phyloP scores from a whole-genome alignment of 1,139 yeast genomes.

The Pichia sp. region DNA sequence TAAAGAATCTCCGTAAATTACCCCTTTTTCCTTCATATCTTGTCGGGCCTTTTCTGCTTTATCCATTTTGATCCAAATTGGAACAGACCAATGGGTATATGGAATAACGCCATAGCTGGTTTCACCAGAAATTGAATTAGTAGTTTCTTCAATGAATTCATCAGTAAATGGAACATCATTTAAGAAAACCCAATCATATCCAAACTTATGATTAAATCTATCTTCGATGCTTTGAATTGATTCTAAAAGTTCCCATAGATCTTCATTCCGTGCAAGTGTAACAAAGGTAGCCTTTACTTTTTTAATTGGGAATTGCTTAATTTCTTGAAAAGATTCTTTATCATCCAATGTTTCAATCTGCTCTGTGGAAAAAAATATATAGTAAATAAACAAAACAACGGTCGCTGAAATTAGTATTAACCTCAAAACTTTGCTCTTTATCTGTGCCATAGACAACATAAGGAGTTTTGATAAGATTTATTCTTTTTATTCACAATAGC shows the following conservation, averaged over 20 bases:
- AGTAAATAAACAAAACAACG: background rate
- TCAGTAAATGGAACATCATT: constrained; percentile 47
- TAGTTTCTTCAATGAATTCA: constrained; percentile 35
- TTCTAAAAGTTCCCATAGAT: constrained; percentile 48
- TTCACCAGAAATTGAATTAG: constrained; percentile 36
- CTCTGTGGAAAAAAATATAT: background rate
- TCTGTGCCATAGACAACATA: no score
- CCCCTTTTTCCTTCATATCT: constrained; percentile 10
- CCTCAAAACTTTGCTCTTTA: no score
- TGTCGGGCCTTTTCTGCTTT: constrained; percentile 41
- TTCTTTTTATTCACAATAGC: no score
- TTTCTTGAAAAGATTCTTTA: background rate
- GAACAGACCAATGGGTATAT: constrained; percentile 44
- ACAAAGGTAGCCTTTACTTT: constrained; percentile 56
- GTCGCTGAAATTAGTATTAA: background rate
- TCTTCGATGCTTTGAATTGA: constrained; percentile 65
- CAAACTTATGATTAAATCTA: constrained; percentile 57
- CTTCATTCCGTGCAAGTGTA: constrained; percentile 62
- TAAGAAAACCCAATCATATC: constrained; percentile 69
- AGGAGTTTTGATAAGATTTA: no score
- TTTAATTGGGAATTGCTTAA: background rate
- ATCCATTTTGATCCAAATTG: constrained; percentile 52
- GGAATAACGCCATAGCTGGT: constrained; percentile 43
- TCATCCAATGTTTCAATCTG: background rate
- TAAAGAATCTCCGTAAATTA: constrained; percentile 19